Base-by-base conservation (phyloP, 2,329 filamentous ascomycete genomes). In the Diaporthe destruens region DNA sequence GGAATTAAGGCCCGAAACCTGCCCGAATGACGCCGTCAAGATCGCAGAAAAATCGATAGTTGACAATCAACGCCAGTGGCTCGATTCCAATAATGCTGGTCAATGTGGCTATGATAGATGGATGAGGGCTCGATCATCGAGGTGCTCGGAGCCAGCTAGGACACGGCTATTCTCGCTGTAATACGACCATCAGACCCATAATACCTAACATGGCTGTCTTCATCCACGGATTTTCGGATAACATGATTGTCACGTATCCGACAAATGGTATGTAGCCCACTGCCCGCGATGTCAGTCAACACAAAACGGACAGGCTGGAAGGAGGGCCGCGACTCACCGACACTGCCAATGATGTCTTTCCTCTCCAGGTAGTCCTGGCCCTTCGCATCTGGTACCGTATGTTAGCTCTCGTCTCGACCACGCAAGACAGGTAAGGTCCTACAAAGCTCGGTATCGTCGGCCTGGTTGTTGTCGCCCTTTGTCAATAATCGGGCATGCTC, bases 381-480 rank as follows among this genome's bases (percentile, higher is more conserved):
- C 51, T 87, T 86, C 3, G 96, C 95, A 81, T 98, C 16, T 85
- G 77, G 32, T 59, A 25, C 11, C 12, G 39, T n/a, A 14, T 42
- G 49, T 71, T 29, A 73, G 63, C 11, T 18, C 14, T 0, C 6
- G 6, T 47, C 12, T 16, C 6, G 20, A 7, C 23, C 9, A 3
- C 9, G 11, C 6, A 1, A 12, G 36, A 1, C 1, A 11, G 34
- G 9, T 5, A 39, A 56, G 29, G 20, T 42, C 71, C 20, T 72
- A 72, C 71, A 79, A 11, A 86, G 88, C 80, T 98, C 95, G 20
- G 94, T 97, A 81, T 99, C 96, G 82, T 98, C 96, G 54, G 94
- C 93, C 9, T 90, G 84, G 81, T 99, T 99, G 87, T 98, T 99
- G 84, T 99, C 96, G 76, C 96, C 96, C 84, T 99, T 99, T 44